A percentile compares a stretch with the other conserved stretches of the same genome.
phyloP scores from a whole-genome alignment of 805 yeast genomes.

The Yamadazyma laniorum region DNA sequence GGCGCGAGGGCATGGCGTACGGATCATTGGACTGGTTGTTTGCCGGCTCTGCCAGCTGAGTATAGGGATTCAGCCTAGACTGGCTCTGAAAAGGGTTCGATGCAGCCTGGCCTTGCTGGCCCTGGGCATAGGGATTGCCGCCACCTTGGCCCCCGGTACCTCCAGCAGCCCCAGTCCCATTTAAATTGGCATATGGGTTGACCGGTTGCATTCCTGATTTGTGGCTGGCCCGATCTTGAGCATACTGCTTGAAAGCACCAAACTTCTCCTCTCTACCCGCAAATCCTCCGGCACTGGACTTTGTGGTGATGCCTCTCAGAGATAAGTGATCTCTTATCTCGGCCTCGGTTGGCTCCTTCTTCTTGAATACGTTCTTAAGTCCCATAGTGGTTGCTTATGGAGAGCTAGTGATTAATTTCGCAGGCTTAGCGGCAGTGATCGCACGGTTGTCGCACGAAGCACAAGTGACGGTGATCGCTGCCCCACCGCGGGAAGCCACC shows the following conservation, averaged over 20 bases:
- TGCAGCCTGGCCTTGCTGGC: neutral
- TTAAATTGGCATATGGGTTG: conserved; percentile 40
- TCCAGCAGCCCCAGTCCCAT: conserved; percentile 5
- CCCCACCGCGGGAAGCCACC: too few species aligned
- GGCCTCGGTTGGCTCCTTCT: conserved; percentile 50
- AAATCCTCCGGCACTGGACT: conserved; percentile 16
- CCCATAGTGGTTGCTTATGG: conserved; percentile 45
- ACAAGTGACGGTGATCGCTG: too few species aligned
- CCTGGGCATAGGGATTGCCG: conserved; percentile 8
- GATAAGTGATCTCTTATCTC: conserved; percentile 43
- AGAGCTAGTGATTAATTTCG: too few species aligned
- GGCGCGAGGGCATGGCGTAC: neutral
- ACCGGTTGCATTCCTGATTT: conserved; percentile 40
- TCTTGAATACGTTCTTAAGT: conserved; percentile 43
- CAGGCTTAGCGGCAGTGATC: neutral
- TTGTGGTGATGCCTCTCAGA: conserved; percentile 42
- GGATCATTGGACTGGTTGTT: conserved; percentile 9
- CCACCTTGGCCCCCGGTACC: conserved; percentile 12
- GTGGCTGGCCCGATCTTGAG: conserved; percentile 38
- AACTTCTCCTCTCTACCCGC: conserved; percentile 46
- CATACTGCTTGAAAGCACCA: conserved; percentile 49
- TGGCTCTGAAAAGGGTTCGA: too few species aligned
- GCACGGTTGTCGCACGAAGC: neutral
- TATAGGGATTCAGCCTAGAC: conserved; percentile 1
- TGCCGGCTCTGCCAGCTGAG: neutral